Evolutionary conservation across 2,329 filamentous ascomycete species (phyloP), one percentile per base, ranked within the genome.

Genomic region (Aspergillus floridensis): DNA sequence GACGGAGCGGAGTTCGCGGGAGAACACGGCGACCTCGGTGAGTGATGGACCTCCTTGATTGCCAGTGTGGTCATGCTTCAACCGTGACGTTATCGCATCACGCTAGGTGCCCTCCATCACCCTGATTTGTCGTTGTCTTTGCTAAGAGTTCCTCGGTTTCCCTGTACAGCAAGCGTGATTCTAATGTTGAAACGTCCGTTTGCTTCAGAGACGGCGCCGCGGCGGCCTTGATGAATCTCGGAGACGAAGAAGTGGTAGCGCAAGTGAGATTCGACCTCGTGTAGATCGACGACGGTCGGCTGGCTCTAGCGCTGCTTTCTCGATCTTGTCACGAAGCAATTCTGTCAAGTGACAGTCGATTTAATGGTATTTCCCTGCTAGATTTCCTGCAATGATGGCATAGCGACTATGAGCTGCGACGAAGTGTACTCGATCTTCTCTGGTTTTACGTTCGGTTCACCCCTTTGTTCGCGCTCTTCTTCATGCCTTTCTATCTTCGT

Each of bases 1-100:
- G 50, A 77, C 84, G 68, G 88, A 91, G 66, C 82, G 85, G 61
- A 70, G 65, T 41, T 54, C 61, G 29, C 53, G 70, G 65, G 74
- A 76, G 63, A 77, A 72, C 59, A 78, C 78, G 75, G 78, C 80
- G 72, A 79, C 79, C 78, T 68, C 67, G 56, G 61, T 63, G 51
- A 61, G 61, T 63, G 19, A 26, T 26, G 19, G 53, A 22, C 64
- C 66, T 59, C 53, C 65, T 62, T 72, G 68, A 69, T 68, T 63
- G 61, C 61, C 68, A 57, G 51, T 62, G 51, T 55, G 49, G 61
- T 65, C 57, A 59, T 67, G 57, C 63, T 63, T 62, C 65, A 59
- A 63, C 63, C 60, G 62, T 62, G 60, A 58, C 59, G 52, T 67
- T 58, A 65, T 65, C 70, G 53, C 58, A 59, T 59, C 48, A 62